Conservation (phyloP, 2,329 filamentous ascomycete genomes). For the Cadophora sp. region DNA sequence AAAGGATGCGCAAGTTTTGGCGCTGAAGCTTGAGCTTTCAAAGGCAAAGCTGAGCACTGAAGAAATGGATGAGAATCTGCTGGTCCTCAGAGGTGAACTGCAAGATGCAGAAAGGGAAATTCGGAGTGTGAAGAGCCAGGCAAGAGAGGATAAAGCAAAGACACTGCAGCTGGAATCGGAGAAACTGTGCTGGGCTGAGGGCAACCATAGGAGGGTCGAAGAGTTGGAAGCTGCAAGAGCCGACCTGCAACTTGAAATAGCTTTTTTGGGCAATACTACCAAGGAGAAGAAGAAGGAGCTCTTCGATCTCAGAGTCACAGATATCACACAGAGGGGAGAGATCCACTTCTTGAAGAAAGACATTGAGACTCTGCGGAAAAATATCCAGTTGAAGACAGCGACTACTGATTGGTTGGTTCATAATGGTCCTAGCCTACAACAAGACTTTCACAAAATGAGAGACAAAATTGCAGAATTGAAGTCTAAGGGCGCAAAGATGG, state of each 20-base stretch:
- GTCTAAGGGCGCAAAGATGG: background rate
- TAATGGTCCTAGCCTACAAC: background rate
- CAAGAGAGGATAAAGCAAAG: background rate
- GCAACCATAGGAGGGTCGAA: background rate
- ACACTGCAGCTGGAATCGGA: background rate
- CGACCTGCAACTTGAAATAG: background rate
- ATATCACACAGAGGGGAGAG: background rate
- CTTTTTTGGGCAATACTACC: background rate
- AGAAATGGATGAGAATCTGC: background rate
- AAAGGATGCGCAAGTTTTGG: background rate
- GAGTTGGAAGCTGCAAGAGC: background rate
- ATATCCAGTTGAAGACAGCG: background rate
- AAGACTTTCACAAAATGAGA: background rate
- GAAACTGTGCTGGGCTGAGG: background rate
- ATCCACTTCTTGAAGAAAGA: slow-evolving; percentile 8
- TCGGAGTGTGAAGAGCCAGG: background rate
- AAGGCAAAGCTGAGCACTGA: background rate
- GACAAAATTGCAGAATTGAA: background rate
- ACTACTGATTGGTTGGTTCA: background rate
- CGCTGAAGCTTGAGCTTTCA: background rate
- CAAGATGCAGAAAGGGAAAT: background rate
- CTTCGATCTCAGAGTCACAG: background rate
- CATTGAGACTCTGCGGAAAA: background rate
- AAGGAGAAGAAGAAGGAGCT: background rate
- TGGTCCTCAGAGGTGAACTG: background rate